These are phyloP conservation scores for Solanum chacoense DNA, from an alignment of 305 asterid genomes.

Conservation along the genomic window DNA sequence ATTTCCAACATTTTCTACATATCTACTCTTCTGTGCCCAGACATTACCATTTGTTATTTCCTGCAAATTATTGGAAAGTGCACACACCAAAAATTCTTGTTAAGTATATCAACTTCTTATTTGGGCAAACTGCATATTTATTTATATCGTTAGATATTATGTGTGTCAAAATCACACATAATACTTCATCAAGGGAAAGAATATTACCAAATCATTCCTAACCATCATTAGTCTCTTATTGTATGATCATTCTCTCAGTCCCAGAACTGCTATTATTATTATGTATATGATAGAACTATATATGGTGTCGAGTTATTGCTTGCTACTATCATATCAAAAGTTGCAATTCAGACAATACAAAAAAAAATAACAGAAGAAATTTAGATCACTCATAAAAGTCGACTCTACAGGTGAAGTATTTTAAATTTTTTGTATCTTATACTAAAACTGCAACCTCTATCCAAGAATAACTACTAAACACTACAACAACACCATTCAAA, in stretches of 20 bases:
- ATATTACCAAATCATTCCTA: neutral
- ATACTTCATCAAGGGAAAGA: neutral
- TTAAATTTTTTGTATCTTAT: neutral
- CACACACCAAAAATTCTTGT: no score
- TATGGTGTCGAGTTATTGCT: neutral
- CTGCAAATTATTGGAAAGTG: neutral
- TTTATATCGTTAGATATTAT: neutral
- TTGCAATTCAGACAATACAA: neutral
- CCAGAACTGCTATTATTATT: neutral
- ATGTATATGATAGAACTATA: neutral
- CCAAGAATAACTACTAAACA: neutral
- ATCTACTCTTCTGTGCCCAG: neutral
- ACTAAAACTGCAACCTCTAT: neutral
- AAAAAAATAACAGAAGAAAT: neutral
- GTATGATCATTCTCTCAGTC: neutral
- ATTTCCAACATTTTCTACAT: neutral
- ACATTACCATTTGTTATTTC: neutral
- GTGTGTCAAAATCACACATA: neutral
- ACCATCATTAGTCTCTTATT: neutral
- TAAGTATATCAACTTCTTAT: no score
- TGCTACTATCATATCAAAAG: neutral
- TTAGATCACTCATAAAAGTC: neutral
- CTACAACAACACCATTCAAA: neutral
- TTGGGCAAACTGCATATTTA: neutral
- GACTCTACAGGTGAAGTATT: neutral